Conservation (phyloP, 2,329 filamentous ascomycete genomes). For the Drechmeria coniospora region DNA sequence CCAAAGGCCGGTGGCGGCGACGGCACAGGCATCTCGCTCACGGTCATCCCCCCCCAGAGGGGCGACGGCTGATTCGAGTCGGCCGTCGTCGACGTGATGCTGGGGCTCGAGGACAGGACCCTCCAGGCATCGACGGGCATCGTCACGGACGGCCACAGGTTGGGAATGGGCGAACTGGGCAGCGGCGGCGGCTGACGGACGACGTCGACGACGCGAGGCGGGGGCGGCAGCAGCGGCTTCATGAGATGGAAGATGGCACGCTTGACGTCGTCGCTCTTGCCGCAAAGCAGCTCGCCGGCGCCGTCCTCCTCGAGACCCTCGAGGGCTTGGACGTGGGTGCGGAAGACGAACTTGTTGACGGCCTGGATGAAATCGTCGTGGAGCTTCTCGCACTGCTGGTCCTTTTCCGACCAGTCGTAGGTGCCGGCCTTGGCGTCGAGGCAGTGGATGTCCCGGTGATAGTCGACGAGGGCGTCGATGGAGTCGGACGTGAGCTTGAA, state of each 20-base stretch:
- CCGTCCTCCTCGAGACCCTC: slow-evolving; percentile 96
- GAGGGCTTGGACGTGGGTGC: slow-evolving; percentile 72
- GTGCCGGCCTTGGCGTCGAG: slow-evolving; percentile 78
- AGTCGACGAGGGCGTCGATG: slow-evolving; percentile 84
- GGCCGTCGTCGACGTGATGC: slow-evolving; percentile 52
- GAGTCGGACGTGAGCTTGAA: slow-evolving; percentile 94
- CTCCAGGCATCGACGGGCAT: slow-evolving; percentile 77
- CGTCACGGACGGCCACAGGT: slow-evolving; percentile 64
- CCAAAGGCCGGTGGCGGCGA: slow-evolving; percentile 71
- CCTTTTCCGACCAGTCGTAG: slow-evolving; percentile 94
- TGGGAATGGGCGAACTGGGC: slow-evolving; percentile 62
- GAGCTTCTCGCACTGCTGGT: slow-evolving; percentile 88
- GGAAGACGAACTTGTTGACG: slow-evolving; percentile 93
- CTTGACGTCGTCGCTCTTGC: slow-evolving; percentile 89
- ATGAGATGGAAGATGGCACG: slow-evolving; percentile 69
- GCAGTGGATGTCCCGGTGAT: slow-evolving; percentile 92
- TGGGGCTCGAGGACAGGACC: slow-evolving; percentile 77
- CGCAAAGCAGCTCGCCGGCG: slow-evolving; percentile 79
- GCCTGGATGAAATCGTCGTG: slow-evolving; percentile 95
- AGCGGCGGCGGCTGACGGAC: slow-evolving; percentile 74
- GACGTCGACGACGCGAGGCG: slow-evolving; percentile 77
- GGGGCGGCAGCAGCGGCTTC: slow-evolving; percentile 72
- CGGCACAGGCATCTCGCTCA: slow-evolving; percentile 59
- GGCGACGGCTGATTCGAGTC: slow-evolving; percentile 49
- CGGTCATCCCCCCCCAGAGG: slow-evolving; percentile 65